phyloP scores from a whole-genome alignment of 441 rosid genomes.

The Corymbia citriodora region DNA sequence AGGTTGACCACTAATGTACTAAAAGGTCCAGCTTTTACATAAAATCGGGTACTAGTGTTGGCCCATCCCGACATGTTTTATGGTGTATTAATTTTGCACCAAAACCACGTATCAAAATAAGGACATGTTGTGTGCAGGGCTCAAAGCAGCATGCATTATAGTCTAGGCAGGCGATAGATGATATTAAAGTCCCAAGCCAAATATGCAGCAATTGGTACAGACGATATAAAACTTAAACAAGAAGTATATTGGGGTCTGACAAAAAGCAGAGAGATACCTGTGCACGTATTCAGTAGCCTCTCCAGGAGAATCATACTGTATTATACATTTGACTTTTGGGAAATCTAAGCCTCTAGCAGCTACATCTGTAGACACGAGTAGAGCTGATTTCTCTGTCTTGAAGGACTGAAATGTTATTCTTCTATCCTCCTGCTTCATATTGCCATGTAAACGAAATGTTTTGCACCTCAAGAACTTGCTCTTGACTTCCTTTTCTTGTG shows the following conservation, averaged over 20 bases:
- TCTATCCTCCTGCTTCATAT: constrained; percentile 92
- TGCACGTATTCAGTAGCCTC: constrained; percentile 99
- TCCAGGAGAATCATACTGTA: constrained; percentile 98
- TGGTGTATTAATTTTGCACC: not conserved
- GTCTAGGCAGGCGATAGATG: not conserved
- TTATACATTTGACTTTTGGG: constrained; percentile 85
- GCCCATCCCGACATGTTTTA: not conserved
- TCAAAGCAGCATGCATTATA: not conserved
- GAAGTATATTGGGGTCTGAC: not conserved
- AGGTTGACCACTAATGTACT: not conserved
- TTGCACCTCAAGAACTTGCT: constrained; percentile 61
- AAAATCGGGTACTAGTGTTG: not conserved
- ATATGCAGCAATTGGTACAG: not conserved
- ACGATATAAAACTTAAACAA: not conserved
- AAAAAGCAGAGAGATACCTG: constrained; percentile 39
- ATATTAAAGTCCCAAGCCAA: not conserved
- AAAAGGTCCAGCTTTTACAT: not conserved
- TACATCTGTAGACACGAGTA: constrained; percentile 84
- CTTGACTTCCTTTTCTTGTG: constrained; percentile 33
- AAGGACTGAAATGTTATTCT: constrained; percentile 70
- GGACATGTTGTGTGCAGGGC: not conserved
- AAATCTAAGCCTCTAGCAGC: constrained; percentile 95
- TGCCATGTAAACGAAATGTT: constrained; percentile 82
- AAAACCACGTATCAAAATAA: not conserved
- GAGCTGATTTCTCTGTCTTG: constrained; percentile 71